Evolutionary conservation across 345 rosid species (phyloP), one percentile per base, ranked within the genome.

Genomic region (Eutrema japonicum): DNA sequence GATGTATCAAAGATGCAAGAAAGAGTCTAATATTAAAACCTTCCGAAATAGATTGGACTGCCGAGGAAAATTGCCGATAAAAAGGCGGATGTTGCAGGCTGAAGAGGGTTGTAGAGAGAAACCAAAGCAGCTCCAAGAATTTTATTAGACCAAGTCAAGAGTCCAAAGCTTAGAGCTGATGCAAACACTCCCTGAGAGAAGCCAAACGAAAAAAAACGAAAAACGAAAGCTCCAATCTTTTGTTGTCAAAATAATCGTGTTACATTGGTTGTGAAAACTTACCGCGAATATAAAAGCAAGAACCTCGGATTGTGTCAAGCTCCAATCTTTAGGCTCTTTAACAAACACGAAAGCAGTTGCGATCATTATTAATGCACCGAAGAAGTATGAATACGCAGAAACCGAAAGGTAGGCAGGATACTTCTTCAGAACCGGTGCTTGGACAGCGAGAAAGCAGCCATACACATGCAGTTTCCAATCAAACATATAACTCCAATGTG

Each of bases 41-140:
- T 94, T 86, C 99, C 99, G 78, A 94, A 67, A 79, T 88, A 92
- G 72, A 94, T 76, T 6, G 97, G 84, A 71, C 96, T 94, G 59
- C 97, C 92, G n/a, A 94, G 97, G 80, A 94, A 94, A 66, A 87
- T 57, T 70, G 83, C 74, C 5, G 97, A 89, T 35, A 91, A 82
- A 35, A 88, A 77, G 33, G 96, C 82, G 6, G 97, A 92, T n/a
- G 96, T 84, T 10, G 89, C 93, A 53, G 97, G 96, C 81, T 91
- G 96, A 77, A 94, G 96, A 68, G 96, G 96, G 71, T 86, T 83
- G 84, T 94, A 94, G n/a, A 94, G 85, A 67, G 97, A 89, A 69
- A 94, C 98, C 83, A 94, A 81, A 74, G 99, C 79, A 54, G 99
- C 93, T 38, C 97, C 99, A 74, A 94, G 63, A 71, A 89, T 92